Base-by-base conservation (phyloP, 129 eudicot genomes). In the Centrapalus pauciflorus region DNA sequence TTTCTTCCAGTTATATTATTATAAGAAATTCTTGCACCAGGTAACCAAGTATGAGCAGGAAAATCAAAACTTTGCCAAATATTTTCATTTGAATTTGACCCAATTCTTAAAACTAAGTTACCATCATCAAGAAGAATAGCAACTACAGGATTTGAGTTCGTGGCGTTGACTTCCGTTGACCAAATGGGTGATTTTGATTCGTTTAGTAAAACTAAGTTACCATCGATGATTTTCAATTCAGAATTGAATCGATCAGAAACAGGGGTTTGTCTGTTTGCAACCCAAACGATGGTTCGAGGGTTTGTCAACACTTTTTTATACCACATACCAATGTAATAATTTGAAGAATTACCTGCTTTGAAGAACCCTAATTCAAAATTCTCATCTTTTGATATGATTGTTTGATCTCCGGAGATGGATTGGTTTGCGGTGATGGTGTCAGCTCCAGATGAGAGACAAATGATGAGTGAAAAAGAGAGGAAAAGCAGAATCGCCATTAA, bases 61-160 rank as follows among this genome's bases (percentile, higher is more conserved):
- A 50, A 20, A 75, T 81, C 80, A 52, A 84, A 77, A 40, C 90
- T 84, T 64, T 78, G 84, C 90, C 90, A 85, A 41, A 82, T 23
- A 3, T 62, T 59, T 0, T 17, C 54, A 60, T 1, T 52, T 4
- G 79, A 34, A 58, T 56, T 57, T 4, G 19, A 70, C 52, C 66
- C 72, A 34, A 64, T 64, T 27, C 38, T 67, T 60, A 84, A 63
- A 61, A 75, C 75, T 26, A 77, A 66, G 67, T 78, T 77, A 43
- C 86, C 88, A 63, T 72, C 56, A 72, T 79, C 85, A 29, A 38
- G 64, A 54, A 83, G 80, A 51, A 79, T 68, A n/a, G 87, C 85
- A 30, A 55, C 12, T 4, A 73, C 64, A n/a, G 84, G 59, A 72
- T 55, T 55, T 1, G 80, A 73, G 16, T 7, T 10, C 0, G 84